Conservation (phyloP, 495 filamentous ascomycete genomes). For the Staphylotrichum tortipilum region DNA sequence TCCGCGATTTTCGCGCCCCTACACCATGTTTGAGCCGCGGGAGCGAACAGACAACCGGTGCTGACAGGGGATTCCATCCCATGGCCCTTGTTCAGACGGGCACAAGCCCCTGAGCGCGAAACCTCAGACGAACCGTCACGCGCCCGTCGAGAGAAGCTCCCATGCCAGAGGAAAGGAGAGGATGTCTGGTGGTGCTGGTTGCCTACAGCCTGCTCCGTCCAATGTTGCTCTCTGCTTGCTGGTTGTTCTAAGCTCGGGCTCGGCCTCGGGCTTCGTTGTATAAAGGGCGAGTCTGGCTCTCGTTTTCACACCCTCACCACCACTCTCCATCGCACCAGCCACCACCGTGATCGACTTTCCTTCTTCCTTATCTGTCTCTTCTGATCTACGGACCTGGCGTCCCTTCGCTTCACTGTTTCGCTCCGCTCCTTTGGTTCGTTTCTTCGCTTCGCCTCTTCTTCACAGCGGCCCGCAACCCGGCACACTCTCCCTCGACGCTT, state of each 20-base stretch:
- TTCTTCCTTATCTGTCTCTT: neutral
- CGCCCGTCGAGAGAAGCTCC: too few species aligned
- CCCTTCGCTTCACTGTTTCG: too few species aligned
- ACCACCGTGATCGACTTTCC: neutral
- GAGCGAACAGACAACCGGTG: neutral
- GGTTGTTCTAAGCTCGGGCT: neutral
- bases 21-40: neutral
- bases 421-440: too few species aligned
- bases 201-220: too few species aligned
- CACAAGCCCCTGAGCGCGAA: neutral
- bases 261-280: too few species aligned
- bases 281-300: too few species aligned
- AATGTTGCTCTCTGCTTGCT: neutral
- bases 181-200: too few species aligned
- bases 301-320: neutral
- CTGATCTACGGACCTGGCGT: neutral
- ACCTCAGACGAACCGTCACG: neutral
- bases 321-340: too few species aligned
- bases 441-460: neutral
- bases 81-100: neutral
- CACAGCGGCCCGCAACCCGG: slow-evolving; percentile 8
- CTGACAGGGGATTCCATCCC: neutral
- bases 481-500: neutral
- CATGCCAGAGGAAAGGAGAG: too few species aligned
- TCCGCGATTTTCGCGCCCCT: neutral